Evolutionary conservation across 176 grass and related monocot species (phyloP), one percentile per base, ranked within the genome.

Genomic region (Juncus inflexus): DNA sequence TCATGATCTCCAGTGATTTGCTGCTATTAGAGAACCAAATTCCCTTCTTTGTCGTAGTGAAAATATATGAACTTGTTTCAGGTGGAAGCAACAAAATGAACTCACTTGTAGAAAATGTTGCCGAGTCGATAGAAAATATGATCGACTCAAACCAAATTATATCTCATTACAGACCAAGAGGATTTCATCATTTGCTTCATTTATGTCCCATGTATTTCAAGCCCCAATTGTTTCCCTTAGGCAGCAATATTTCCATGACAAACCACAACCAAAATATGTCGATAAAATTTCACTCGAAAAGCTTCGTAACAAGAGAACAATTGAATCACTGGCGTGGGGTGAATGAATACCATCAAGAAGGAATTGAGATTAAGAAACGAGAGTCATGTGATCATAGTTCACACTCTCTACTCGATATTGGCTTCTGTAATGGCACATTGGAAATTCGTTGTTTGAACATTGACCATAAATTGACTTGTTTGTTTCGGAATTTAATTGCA

Each of bases 321-420:
- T 15, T 15, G 19, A 28, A 28, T 15, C 28, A 58, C 55, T 58
- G 5, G 55, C 11, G 10, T 78, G 64, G 65, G 9, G 64, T 57
- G 1, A 49, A 41, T 15, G 15, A 77, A 5, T 77, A 68, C 35
- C 50, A 77, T 38, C 54, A 77, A 50, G 63, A 61, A 57, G 74
- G 74, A 28, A 58, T 78, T 61, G 50, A 54, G 43, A 38, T 14
- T 5, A 78, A 71, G 58, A 56, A 67, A 45, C 2, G 45, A 28
- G 43, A 54, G 36, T 4, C 45, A 12, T 28, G 19, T 28, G 19
- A 28, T 28, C 1, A 28, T 28, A 28, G 1, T 28, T 57, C 42
- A 4, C 19, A 55, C 62, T 78, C 66, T 71, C 64, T 78, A n/a
- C 35, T 78, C 8, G 65, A 78, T 37, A 69, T 78, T 5, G 36